phyloP scores from a whole-genome alignment of 2,329 filamentous ascomycete genomes.

The Ophiostoma ulmi region DNA sequence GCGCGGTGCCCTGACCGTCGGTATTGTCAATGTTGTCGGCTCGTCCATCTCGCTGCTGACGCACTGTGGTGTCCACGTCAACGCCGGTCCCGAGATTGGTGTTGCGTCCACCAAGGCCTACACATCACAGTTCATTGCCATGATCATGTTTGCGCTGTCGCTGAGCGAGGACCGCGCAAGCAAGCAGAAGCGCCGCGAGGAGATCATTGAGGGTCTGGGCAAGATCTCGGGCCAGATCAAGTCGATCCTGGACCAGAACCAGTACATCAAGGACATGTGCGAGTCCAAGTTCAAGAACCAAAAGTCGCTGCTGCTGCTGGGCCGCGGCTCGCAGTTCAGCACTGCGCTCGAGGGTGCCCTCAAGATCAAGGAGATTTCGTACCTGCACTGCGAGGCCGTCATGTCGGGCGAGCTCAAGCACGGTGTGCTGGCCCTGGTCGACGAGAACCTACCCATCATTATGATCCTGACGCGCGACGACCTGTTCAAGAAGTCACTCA shows the following conservation, averaged over 20 bases:
- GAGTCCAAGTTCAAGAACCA: constrained; percentile 91
- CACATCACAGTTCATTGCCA: constrained; percentile 98
- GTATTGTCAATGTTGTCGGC: constrained; percentile 97
- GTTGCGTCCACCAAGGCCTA: constrained; percentile 99
- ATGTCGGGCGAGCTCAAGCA: constrained; percentile 99
- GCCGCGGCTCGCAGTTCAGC: constrained; percentile 92
- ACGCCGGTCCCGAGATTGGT: constrained; percentile 96
- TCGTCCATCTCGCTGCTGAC: constrained; percentile 97
- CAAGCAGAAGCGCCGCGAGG: constrained; percentile 83
- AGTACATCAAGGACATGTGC: constrained; percentile 91
- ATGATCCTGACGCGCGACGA: constrained; percentile 98
- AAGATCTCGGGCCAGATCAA: constrained; percentile 89
- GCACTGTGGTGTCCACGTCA: constrained; percentile 99
- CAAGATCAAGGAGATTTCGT: constrained; percentile 99
- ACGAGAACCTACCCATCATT: constrained; percentile 98
- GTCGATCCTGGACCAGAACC: constrained; percentile 83
- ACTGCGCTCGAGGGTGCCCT: constrained; percentile 95
- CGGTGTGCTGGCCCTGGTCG: constrained; percentile 92
- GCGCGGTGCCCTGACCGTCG: constrained; percentile 92
- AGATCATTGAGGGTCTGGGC: constrained; percentile 90
- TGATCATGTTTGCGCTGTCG: constrained; percentile 99
- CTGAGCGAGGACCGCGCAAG: constrained; percentile 94
- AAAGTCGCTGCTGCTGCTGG: constrained; percentile 89
- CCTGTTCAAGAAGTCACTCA: constrained; percentile 97
- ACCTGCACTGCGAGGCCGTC: constrained; percentile 98